phyloP scores from a whole-genome alignment of 1,139 yeast species.

The Meyerozyma guilliermondii region DNA sequence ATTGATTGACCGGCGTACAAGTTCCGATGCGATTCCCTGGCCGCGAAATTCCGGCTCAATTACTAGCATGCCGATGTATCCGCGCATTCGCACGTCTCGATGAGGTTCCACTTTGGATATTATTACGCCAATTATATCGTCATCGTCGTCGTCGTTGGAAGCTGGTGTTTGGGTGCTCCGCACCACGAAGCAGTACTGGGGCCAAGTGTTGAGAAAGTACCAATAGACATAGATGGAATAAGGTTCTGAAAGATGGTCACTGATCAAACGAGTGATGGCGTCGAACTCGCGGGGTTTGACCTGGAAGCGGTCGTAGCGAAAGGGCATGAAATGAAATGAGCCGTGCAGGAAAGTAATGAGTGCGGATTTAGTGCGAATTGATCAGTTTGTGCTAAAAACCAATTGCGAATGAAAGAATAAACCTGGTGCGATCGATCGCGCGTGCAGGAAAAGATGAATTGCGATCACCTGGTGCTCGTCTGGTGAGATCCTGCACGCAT shows the following conservation, averaged over 20 bases:
- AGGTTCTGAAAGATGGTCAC: slow-evolving; percentile 39
- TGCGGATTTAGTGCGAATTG: too few species aligned
- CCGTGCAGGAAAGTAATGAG: too few species aligned
- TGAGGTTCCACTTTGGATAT: slow-evolving; percentile 84
- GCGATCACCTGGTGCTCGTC: too few species aligned
- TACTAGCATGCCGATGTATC: slow-evolving; percentile 95
- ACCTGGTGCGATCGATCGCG: too few species aligned
- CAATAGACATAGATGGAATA: slow-evolving; percentile 46
- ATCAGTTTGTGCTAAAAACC: too few species aligned
- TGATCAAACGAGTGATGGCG: slow-evolving; percentile 28
- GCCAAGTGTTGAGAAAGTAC: slow-evolving; percentile 45
- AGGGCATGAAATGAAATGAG: background rate
- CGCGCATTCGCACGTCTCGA: slow-evolving; percentile 64
- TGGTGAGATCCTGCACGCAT: too few species aligned
- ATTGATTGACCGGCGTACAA: slow-evolving; percentile 62
- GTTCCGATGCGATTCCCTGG: slow-evolving; percentile 69
- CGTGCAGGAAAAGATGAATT: too few species aligned
- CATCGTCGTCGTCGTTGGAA: slow-evolving; percentile 4
- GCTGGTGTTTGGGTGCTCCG: slow-evolving; percentile 14
- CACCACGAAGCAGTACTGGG: slow-evolving; percentile 40
- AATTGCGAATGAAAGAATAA: too few species aligned
- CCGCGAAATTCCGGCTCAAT: slow-evolving; percentile 71
- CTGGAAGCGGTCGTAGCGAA: slow-evolving; percentile 19
- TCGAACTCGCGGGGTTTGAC: slow-evolving; percentile 21
- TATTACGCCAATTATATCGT: slow-evolving; percentile 61